Percentiles rank a stretch among this genome's conserved stretches.
phyloP scores from a whole-genome alignment of 169 alveolate genomes.

The Cytauxzoon felis region DNA sequence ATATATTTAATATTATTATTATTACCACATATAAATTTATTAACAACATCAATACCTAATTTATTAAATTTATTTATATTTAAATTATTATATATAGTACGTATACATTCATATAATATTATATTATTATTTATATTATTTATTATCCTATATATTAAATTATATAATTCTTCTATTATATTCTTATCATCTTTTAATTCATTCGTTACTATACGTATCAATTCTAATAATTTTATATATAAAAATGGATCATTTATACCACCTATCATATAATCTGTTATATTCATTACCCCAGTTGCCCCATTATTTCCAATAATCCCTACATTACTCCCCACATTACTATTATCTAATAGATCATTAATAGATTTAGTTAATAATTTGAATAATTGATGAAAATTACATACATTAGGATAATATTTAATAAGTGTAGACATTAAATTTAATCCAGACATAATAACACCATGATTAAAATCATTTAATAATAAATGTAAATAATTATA shows the following conservation, averaged over 20 bases:
- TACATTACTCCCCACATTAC: constrained; percentile 54
- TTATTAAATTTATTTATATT: constrained; percentile 72
- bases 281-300: constrained; percentile 50
- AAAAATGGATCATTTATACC: constrained; percentile 72
- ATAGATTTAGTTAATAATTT: constrained; percentile 35
- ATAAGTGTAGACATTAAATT: constrained; percentile 86
- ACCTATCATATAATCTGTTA: constrained; percentile 60
- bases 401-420: constrained; percentile 81
- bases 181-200: neutral
- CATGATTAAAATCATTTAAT: constrained; percentile 94
- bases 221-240: constrained; percentile 64
- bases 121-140: constrained; percentile 89
- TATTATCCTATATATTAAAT: constrained; percentile 26
- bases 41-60: constrained; percentile 87
- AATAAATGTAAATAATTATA: constrained; percentile 81
- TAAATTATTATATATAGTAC: constrained; percentile 90
- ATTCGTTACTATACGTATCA: constrained; percentile 36
- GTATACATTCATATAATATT: constrained; percentile 95
- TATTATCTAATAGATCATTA: neutral
- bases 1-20: constrained; percentile 89
- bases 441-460: constrained; percentile 90
- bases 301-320: constrained; percentile 55
- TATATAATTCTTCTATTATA: constrained; percentile 28
- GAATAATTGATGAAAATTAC: constrained; percentile 34
- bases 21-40: constrained; percentile 88